Evolutionary conservation across 192 early-diverging fungal genomes (phyloP).

Genomic region (Linnemannia zychae): DNA sequence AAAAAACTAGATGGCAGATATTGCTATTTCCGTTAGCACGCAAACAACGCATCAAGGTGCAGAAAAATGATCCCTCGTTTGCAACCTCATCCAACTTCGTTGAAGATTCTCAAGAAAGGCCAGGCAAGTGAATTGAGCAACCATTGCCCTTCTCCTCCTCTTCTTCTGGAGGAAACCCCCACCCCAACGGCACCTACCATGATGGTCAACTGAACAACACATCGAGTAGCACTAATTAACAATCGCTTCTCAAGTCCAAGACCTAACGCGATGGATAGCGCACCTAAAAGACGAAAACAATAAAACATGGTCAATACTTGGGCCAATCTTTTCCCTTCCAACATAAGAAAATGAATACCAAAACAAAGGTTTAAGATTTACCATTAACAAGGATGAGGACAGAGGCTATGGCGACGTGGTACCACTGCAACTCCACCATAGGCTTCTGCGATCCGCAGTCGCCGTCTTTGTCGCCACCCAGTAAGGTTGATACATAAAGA

Average conservation of each 20-base stretch:
- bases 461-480: slow-evolving; percentile 3
- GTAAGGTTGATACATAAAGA: neutral
- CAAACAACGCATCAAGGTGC: too few species aligned
- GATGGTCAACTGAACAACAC: slow-evolving; percentile 81
- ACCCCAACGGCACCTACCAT: slow-evolving; percentile 68
- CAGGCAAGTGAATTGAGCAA: slow-evolving; percentile 1
- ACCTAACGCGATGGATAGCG: slow-evolving; percentile 72
- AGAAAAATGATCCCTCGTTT: neutral
- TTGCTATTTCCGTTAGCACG: too few species aligned
- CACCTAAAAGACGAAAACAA: slow-evolving; percentile 33
- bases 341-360: neutral
- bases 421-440: slow-evolving; percentile 58
- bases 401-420: slow-evolving; percentile 73
- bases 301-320: neutral
- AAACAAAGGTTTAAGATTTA: neutral
- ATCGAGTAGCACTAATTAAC: slow-evolving; percentile 76
- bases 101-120: neutral
- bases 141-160: too few species aligned
- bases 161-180: too few species aligned
- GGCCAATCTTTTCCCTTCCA: too few species aligned
- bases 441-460: slow-evolving; percentile 31
- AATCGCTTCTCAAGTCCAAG: slow-evolving; percentile 77
- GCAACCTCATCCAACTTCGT: neutral
- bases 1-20: too few species aligned
- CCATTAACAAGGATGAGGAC: slow-evolving; percentile 71